These are phyloP conservation scores for Friedmanniomyces simplex DNA, from an alignment of 495 filamentous ascomycete genomes.

Conservation along the genomic window DNA sequence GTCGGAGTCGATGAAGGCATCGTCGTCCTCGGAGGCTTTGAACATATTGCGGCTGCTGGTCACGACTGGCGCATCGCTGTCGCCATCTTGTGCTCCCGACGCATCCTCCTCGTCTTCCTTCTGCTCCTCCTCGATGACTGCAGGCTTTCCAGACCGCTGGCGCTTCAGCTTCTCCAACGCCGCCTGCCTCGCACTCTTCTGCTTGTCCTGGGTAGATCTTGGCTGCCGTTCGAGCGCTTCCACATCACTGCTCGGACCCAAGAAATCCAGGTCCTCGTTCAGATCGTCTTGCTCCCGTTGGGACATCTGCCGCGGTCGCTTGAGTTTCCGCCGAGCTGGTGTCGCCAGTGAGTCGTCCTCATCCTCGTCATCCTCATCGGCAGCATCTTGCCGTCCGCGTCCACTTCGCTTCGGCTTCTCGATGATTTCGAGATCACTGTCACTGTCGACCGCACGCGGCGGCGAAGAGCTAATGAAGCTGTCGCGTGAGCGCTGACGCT, in stretches of 20 bases:
- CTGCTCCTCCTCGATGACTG: constrained; percentile 2
- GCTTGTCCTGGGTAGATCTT: constrained; percentile 5
- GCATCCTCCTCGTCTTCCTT: constrained; percentile 18
- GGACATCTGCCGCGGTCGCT: constrained; percentile 6
- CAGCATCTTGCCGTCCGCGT: constrained; percentile 5
- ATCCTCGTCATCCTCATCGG: constrained; percentile 23
- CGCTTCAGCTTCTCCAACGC: constrained; percentile 29
- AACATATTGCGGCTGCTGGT: constrained; percentile 25
- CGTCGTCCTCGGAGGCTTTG: constrained; percentile 49
- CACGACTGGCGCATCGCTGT: neutral
- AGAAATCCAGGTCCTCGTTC: constrained; percentile 30
- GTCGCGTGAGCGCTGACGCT: constrained; percentile 2
- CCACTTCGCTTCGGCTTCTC: neutral
- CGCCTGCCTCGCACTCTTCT: constrained; percentile 16
- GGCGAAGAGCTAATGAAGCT: constrained; percentile 18
- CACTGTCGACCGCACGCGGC: constrained; percentile 11
- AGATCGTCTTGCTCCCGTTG: constrained; percentile 29
- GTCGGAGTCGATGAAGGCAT: constrained; percentile 51
- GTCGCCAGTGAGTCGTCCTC: constrained; percentile 7
- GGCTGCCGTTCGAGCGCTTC: constrained; percentile 12
- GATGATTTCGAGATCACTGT: constrained; percentile 20
- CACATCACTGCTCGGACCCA: constrained; percentile 22
- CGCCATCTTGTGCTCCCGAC: constrained; percentile 8
- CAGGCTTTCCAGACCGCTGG: constrained; percentile 16
- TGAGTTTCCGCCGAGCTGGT: neutral